Percentiles rank a stretch among this genome's conserved stretches.
Conservation (phyloP, 306 rosid species). For the Vigna angularis region DNA sequence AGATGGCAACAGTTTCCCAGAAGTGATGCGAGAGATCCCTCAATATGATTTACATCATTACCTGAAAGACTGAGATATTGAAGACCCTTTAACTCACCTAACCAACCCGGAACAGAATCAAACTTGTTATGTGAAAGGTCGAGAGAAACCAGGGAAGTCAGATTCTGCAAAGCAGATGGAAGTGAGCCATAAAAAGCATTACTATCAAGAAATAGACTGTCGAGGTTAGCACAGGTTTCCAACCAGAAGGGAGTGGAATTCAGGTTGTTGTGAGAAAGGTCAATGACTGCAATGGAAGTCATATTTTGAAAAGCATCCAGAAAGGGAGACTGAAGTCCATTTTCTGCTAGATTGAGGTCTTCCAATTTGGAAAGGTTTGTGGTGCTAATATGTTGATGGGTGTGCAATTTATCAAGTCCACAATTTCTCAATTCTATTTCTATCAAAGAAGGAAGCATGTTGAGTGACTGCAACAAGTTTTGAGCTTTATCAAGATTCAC, state of each 20-base stretch:
- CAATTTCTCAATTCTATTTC: too few species aligned
- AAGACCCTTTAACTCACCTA: slow-evolving; percentile 27
- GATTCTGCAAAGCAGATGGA: slow-evolving; percentile 24
- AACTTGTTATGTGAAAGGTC: slow-evolving; percentile 26
- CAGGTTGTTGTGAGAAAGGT: slow-evolving; percentile 32
- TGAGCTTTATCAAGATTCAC: too few species aligned
- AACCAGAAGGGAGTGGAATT: slow-evolving; percentile 44
- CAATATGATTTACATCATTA: neutral
- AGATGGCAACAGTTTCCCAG: too few species aligned
- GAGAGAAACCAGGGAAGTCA: slow-evolving; percentile 25
- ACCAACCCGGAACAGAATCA: slow-evolving; percentile 33
- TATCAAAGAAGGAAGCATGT: too few species aligned
- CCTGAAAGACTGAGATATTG: neutral
- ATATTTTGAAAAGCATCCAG: slow-evolving; percentile 11
- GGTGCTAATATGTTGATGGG: too few species aligned
- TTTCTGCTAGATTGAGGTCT: too few species aligned
- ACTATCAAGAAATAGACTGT: neutral
- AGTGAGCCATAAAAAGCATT: slow-evolving; percentile 22
- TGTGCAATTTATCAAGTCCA: too few species aligned
- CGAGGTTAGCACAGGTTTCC: slow-evolving; percentile 5
- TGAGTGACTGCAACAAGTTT: too few species aligned
- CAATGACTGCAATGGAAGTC: neutral
- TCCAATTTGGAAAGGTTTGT: too few species aligned
- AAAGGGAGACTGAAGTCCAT: too few species aligned
- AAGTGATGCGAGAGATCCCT: too few species aligned